Conservation (phyloP, 805 yeast species). For the Yamadazyma endophytica region DNA sequence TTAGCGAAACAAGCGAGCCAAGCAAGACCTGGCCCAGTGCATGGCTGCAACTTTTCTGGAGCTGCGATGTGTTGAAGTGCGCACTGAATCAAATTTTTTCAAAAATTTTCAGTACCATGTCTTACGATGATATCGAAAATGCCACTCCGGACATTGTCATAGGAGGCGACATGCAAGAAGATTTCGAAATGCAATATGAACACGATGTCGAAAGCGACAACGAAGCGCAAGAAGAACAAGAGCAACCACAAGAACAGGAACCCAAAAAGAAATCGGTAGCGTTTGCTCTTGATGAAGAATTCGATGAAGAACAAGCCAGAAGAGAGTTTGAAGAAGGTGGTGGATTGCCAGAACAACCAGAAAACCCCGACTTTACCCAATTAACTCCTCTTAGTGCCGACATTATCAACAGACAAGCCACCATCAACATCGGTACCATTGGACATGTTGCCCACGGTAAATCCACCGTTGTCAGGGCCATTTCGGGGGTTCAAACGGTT, state of each 20-base stretch:
- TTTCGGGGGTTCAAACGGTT: conserved; percentile 98
- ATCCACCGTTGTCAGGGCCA: conserved; percentile 90
- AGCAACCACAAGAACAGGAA: conserved; percentile 32
- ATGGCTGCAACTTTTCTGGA: neutral
- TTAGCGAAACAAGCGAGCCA: neutral
- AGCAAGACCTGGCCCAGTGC: neutral
- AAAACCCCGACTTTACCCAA: conserved; percentile 73
- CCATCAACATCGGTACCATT: conserved; percentile 96
- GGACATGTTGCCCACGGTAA: conserved; percentile 97
- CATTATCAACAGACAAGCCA: conserved; percentile 97
- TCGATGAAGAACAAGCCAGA: conserved; percentile 70
- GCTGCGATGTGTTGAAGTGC: no score
- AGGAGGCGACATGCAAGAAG: conserved; percentile 45
- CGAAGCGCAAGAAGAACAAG: conserved; percentile 43
- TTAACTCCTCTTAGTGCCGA: conserved; percentile 91
- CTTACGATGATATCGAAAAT: conserved; percentile 74
- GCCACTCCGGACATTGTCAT: conserved; percentile 83
- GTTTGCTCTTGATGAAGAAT: conserved; percentile 70
- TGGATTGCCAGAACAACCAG: conserved; percentile 96
- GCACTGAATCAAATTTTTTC: neutral
- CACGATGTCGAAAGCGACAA: conserved; percentile 43
- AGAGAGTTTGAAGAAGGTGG: conserved; percentile 97
- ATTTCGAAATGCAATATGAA: conserved; percentile 46
- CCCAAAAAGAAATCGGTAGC: conserved; percentile 69
- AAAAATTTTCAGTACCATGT: conserved; percentile 37